Evolutionary conservation across 768 basidiomycete species (phyloP).

Genomic region (Paxillus ammoniavirescens): DNA sequence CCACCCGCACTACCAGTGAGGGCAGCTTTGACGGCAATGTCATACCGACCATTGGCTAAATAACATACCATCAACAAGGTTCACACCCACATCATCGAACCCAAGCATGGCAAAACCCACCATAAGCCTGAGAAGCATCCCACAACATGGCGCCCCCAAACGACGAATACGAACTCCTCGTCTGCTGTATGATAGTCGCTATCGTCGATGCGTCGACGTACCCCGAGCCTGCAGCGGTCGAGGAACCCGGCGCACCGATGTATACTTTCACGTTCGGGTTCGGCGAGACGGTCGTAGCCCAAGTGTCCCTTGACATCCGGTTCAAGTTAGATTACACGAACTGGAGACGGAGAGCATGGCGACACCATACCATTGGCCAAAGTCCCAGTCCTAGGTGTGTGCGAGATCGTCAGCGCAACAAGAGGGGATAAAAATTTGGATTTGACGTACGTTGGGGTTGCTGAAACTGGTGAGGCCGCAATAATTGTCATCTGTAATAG

Average conservation of each 20-base stretch:
- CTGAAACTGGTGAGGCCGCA: conserved; percentile 43
- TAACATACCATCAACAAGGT: neutral
- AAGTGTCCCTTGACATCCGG: conserved; percentile 38
- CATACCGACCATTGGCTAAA: conserved; percentile 43
- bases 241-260: conserved; percentile 45
- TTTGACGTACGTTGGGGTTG: conserved; percentile 34
- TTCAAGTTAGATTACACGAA: neutral
- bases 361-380: conserved; percentile 33
- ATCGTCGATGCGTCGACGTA: conserved; percentile 37
- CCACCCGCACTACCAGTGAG: conserved; percentile 22
- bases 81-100: neutral
- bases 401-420: conserved; percentile 2
- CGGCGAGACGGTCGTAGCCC: conserved; percentile 42
- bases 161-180: conserved; percentile 36
- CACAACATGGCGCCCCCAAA: conserved; percentile 46
- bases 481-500: conserved; percentile 43
- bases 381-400: conserved; percentile 44
- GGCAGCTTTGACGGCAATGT: conserved; percentile 41
- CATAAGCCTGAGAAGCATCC: conserved; percentile 46
- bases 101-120: conserved; percentile 23
- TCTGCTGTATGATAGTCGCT: conserved; percentile 31
- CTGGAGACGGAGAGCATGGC: neutral
- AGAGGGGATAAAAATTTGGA: neutral
- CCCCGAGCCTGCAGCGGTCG: conserved; percentile 39
- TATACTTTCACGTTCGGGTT: conserved; percentile 48